Conservation (phyloP, 495 filamentous ascomycete species). For the Neurospora sp. region DNA sequence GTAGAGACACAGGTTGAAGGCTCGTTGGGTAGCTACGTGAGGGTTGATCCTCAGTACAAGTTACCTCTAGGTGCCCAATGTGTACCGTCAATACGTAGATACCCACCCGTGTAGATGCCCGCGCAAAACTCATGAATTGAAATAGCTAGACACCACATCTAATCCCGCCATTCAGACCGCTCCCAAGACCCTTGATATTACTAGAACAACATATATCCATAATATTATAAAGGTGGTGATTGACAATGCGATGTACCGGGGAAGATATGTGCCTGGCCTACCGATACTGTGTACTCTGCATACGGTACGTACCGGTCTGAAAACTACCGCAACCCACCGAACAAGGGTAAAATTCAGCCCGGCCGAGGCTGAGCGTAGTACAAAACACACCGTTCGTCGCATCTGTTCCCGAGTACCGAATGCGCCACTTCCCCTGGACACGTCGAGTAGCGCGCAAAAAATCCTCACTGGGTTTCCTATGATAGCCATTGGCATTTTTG, state of each 20-base stretch:
- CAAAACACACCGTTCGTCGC: neutral
- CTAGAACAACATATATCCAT: neutral
- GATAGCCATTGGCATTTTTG: neutral
- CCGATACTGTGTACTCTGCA: neutral
- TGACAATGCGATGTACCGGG: neutral
- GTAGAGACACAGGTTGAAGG: neutral
- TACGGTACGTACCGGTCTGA: neutral
- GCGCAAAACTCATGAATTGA: neutral
- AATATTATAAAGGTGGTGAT: neutral
- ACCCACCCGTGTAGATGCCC: neutral
- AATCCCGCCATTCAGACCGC: neutral
- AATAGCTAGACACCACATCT: neutral
- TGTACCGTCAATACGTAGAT: neutral
- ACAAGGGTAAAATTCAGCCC: neutral
- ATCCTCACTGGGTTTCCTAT: neutral
- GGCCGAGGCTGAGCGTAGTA: neutral
- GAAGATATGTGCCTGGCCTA: neutral
- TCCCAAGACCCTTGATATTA: rapidly evolving
- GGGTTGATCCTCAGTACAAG: neutral
- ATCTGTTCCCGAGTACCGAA: neutral
- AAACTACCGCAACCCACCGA: neutral
- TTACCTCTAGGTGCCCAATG: neutral
- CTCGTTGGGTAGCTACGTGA: neutral
- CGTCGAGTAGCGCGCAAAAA: neutral
- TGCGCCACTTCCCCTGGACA: neutral